Conservation (phyloP, 2,329 filamentous ascomycete species). For the Beauveria australis region DNA sequence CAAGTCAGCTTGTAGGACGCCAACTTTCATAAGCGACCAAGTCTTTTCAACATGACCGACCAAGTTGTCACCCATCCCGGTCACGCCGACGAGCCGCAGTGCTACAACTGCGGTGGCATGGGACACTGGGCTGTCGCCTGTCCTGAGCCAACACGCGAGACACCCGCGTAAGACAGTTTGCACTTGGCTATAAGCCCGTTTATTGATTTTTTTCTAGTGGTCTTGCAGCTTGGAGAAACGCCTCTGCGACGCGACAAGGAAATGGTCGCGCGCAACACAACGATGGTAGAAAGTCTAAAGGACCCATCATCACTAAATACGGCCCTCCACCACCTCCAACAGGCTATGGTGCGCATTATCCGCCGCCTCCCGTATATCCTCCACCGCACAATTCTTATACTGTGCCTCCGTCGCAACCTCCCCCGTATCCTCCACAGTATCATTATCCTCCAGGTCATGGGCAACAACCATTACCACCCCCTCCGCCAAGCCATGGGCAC, state of each 20-base stretch:
- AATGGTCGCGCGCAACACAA: slow-evolving; percentile 21
- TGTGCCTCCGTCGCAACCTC: slow-evolving; percentile 9
- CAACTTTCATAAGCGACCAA: neutral
- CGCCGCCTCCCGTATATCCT: slow-evolving; percentile 16
- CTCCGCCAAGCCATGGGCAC: slow-evolving; percentile 11
- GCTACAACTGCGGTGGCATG: slow-evolving; percentile 45
- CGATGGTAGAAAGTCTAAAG: slow-evolving; percentile 22
- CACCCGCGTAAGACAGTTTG: slow-evolving; percentile 37
- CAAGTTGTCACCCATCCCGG: slow-evolving; percentile 20
- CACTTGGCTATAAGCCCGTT: slow-evolving; percentile 1
- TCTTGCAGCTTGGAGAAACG: slow-evolving; percentile 28
- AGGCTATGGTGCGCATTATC: slow-evolving; percentile 20
- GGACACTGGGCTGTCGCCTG: slow-evolving; percentile 47
- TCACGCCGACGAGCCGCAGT: slow-evolving; percentile 31
- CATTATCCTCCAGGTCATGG: slow-evolving; percentile 5
- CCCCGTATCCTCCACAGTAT: slow-evolving; percentile 13
- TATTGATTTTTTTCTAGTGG: slow-evolving; percentile 20
- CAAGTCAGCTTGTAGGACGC: neutral
- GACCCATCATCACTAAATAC: slow-evolving; percentile 16
- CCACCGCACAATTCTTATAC: slow-evolving; percentile 1
- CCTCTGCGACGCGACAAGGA: slow-evolving; percentile 20
- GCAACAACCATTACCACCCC: slow-evolving; percentile 11
- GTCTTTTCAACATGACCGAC: slow-evolving; percentile 21
- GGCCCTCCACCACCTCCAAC: slow-evolving; percentile 17
- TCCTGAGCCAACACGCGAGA: slow-evolving; percentile 39